Evolutionary conservation across 1,284 basidiomycete species (phyloP), one percentile per base, ranked within the genome.

Genomic region (Ustilago bromivora): DNA sequence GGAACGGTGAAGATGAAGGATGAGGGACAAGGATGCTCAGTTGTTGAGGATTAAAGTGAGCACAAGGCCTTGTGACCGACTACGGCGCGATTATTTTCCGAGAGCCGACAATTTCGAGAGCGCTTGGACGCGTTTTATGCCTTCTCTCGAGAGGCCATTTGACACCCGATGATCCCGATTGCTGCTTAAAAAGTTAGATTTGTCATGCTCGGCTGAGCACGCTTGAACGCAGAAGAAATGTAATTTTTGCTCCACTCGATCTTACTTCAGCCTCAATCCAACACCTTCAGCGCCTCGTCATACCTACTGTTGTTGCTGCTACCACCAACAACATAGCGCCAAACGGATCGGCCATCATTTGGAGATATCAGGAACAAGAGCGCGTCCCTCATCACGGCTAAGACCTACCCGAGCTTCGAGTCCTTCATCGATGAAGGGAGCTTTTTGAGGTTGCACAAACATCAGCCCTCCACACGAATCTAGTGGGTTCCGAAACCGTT

Each of bases 171-270:
- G 15, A 7, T 0, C 66, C 59, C 55, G 56, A 68, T 57, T 49
- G 0, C 4, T 7, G 15, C 6, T 11, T 12, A 36, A 36, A 15
- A 55, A 52, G 17, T 13, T 57, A 46, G 61, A 52, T 69, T 63
- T 69, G 66, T 69, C 66, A 69, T 69, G 66, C 61, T 69, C 57
- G 52, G 58, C 66, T 69, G 57, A 69, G 56, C 66, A 65, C 13
- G 43, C 17, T 46, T 51, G 54, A 17, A 47, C 38, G 31, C 59
- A 54, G 51, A 43, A 51, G 47, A 49, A 36, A 51, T 36, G 49
- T 32, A 17, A 47, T 19, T 61, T 47, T 55, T 55, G 23, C 38
- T 62, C 51, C 53, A 53, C 61, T 56, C 60, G 23, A 51, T 8
- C 60, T 54, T 62, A 62, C 61, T 56, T 55, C 52, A 62, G 61